Evolutionary conservation across 2,329 filamentous ascomycete genomes (phyloP).

Genomic region (Gremmenia infestans): DNA sequence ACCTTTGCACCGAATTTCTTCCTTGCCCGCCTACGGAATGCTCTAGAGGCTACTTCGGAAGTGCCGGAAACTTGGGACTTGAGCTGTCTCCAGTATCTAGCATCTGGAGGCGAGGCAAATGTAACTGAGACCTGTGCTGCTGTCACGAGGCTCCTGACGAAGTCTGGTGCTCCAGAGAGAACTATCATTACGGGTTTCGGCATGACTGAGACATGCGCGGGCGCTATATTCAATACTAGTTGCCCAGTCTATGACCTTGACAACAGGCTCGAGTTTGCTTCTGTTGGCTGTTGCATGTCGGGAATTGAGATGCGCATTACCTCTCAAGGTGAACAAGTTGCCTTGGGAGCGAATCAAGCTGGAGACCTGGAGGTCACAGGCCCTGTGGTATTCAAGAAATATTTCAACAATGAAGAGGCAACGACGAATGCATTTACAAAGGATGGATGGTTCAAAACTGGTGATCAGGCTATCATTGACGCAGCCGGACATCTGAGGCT

Average conservation of each 20-base stretch:
- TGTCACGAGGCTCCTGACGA: slow-evolving; percentile 27
- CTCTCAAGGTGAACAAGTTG: slow-evolving; percentile 3
- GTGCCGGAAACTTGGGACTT: slow-evolving; percentile 23
- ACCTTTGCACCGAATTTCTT: slow-evolving; percentile 45
- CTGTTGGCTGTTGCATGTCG: slow-evolving; percentile 35
- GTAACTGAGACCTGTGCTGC: slow-evolving; percentile 30
- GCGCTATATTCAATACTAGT: slow-evolving; percentile 36
- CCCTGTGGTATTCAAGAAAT: slow-evolving; percentile 54
- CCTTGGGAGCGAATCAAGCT: slow-evolving; percentile 29
- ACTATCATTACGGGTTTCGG: slow-evolving; percentile 41
- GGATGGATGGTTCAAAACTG: slow-evolving; percentile 41
- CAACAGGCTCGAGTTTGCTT: slow-evolving; percentile 30
- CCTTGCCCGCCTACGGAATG: slow-evolving; percentile 19
- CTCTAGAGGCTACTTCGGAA: neutral
- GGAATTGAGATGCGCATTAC: slow-evolving; percentile 38
- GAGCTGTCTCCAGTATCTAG: slow-evolving; percentile 29
- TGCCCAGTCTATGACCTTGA: slow-evolving; percentile 39
- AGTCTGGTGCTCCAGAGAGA: slow-evolving; percentile 30
- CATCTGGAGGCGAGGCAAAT: slow-evolving; percentile 45
- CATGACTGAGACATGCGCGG: slow-evolving; percentile 51
- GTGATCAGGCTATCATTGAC: slow-evolving; percentile 36
- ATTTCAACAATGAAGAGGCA: slow-evolving; percentile 40
- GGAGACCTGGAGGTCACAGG: slow-evolving; percentile 25
- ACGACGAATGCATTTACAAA: slow-evolving; percentile 52
- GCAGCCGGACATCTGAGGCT: slow-evolving; percentile 33